Evolutionary conservation across 2,329 filamentous ascomycete species (phyloP).

Genomic region (Aspergillus fischeri): DNA sequence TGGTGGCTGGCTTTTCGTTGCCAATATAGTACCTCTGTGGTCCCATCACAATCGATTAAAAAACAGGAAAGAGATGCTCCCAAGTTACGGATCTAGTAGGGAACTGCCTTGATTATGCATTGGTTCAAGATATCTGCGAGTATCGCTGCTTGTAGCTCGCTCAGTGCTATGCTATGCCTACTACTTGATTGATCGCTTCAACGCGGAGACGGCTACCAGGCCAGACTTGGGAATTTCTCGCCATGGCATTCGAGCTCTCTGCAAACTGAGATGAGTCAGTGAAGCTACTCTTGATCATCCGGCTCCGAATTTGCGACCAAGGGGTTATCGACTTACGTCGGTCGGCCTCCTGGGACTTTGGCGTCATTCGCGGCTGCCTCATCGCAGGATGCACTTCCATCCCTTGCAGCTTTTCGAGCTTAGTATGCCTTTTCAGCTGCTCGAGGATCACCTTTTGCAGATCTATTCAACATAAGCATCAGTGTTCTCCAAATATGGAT

Average conservation of each 20-base stretch:
- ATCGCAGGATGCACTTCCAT: slow-evolving; percentile 21
- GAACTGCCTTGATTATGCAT: neutral
- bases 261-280: slow-evolving; percentile 14
- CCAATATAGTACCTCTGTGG: neutral
- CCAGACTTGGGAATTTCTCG: slow-evolving; percentile 5
- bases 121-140: neutral
- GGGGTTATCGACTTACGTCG: slow-evolving; percentile 16
- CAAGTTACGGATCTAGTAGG: too few relatives aligned
- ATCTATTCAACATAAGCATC: neutral
- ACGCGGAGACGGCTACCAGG: slow-evolving; percentile 8
- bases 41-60: neutral
- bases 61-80: neutral
- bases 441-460: slow-evolving; percentile 12
- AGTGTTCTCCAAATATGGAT: neutral
- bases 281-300: neutral
- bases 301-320: neutral
- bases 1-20: neutral
- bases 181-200: neutral
- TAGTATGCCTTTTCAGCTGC: slow-evolving; percentile 19
- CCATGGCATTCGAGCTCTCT: slow-evolving; percentile 16
- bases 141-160: neutral
- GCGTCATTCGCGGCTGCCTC: slow-evolving; percentile 21
- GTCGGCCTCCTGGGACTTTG: slow-evolving; percentile 25
- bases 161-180: neutral
- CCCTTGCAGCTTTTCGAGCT: slow-evolving; percentile 19